A percentile compares a stretch with the other conserved stretches of the same genome.
These are phyloP conservation scores for Fusarium albosuccineum DNA, from an alignment of 2,329 filamentous ascomycete genomes.

Conservation along the genomic window DNA sequence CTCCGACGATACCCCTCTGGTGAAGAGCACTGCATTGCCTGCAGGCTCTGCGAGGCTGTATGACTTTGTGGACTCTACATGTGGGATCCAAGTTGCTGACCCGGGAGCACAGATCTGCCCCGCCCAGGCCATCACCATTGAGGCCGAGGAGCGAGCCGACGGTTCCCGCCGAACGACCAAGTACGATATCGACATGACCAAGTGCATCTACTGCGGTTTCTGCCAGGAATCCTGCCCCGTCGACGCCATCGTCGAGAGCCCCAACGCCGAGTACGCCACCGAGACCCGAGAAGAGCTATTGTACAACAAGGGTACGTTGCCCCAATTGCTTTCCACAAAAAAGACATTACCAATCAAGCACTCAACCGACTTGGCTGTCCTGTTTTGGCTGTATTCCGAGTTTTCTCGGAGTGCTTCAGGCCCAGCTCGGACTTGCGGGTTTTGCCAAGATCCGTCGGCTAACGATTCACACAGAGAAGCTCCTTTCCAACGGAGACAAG, in stretches of 20 bases:
- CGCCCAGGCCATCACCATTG: conserved; percentile 97
- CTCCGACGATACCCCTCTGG: conserved; percentile 95
- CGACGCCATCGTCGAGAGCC: conserved; percentile 82
- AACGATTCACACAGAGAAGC: conserved; percentile 71
- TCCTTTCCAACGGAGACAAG: conserved; percentile 90
- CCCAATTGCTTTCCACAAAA: neutral
- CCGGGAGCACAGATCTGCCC: conserved; percentile 80
- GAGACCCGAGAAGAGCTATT: conserved; percentile 89
- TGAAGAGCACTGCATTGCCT: conserved; percentile 99
- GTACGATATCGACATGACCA: conserved; percentile 99
- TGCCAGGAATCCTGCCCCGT: conserved; percentile 99
- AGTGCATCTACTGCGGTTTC: conserved; percentile 99
- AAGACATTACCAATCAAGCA: neutral
- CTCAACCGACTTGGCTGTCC: conserved; percentile 2
- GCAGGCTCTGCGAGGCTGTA: conserved; percentile 97
- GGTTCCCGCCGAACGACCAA: conserved; percentile 94
- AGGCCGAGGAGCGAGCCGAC: conserved; percentile 97
- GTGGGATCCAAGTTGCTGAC: conserved; percentile 21
- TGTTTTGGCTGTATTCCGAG: neutral
- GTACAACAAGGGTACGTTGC: conserved; percentile 84
- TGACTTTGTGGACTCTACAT: no score
- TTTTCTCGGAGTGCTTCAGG: neutral
- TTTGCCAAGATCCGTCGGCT: conserved; percentile 30
- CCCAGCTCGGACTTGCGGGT: conserved; percentile 17
- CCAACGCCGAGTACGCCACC: conserved; percentile 73